Conservation (phyloP, 1,284 basidiomycete species). For the Ceraceosorus bombacis region DNA sequence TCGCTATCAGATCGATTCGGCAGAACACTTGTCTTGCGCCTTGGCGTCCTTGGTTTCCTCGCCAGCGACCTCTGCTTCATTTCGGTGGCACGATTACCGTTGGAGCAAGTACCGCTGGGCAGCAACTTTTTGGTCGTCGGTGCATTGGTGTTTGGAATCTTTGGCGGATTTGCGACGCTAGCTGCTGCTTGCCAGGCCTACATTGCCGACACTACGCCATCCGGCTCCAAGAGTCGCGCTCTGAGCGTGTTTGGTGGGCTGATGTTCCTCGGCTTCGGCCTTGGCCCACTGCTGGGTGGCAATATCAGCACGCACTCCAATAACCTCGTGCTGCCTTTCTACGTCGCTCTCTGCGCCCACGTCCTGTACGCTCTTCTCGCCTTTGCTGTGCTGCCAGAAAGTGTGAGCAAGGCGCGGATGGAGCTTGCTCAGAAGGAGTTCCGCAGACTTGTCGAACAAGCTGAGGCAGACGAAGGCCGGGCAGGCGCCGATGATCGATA, state of each 20-base stretch:
- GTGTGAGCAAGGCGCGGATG: slow-evolving; percentile 24
- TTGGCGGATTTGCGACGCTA: slow-evolving; percentile 78
- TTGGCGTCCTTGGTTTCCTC: slow-evolving; percentile 64
- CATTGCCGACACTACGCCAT: slow-evolving; percentile 50
- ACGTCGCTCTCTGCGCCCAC: slow-evolving; percentile 28
- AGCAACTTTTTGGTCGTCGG: slow-evolving; percentile 74
- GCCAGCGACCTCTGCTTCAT: slow-evolving; percentile 58
- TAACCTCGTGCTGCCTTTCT: slow-evolving; percentile 32
- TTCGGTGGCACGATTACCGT: slow-evolving; percentile 20
- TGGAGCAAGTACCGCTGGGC: slow-evolving; percentile 49
- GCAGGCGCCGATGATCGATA: slow-evolving; percentile 2
- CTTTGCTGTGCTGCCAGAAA: slow-evolving; percentile 38
- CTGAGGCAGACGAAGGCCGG: slow-evolving; percentile 11
- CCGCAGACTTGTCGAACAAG: slow-evolving; percentile 15
- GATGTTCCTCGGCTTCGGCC: slow-evolving; percentile 34
- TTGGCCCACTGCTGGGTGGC: slow-evolving; percentile 43
- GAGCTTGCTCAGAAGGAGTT: slow-evolving; percentile 23
- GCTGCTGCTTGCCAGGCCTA: slow-evolving; percentile 74
- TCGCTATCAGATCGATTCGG: slow-evolving; percentile 70
- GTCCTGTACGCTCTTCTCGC: slow-evolving; percentile 28
- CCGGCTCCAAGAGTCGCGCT: slow-evolving; percentile 35
- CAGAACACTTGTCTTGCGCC: slow-evolving; percentile 65
- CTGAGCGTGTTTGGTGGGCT: slow-evolving; percentile 39
- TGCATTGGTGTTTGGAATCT: slow-evolving; percentile 69
- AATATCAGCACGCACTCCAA: slow-evolving; percentile 32